Conservation (phyloP, 176 grass and related monocot species). For the Bothriochloa decipiens region DNA sequence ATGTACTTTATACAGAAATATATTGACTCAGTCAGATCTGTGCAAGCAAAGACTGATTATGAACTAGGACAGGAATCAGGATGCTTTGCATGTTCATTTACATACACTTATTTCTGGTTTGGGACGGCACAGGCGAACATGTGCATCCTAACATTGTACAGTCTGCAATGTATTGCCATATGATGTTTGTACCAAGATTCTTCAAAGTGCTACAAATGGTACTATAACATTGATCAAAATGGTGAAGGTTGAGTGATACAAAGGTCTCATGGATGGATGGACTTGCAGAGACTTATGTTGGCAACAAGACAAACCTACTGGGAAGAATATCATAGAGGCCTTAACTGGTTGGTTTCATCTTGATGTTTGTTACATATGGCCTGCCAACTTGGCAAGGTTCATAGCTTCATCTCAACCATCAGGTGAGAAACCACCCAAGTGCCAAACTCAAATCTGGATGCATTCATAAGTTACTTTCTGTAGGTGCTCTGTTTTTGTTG, state of each 20-base stretch:
- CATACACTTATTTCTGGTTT: no score
- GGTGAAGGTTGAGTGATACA: not conserved
- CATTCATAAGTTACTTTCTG: slow-evolving; percentile 29
- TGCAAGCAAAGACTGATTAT: slow-evolving; percentile 20
- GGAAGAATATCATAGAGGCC: slow-evolving; percentile 32
- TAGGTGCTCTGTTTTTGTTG: slow-evolving; percentile 21
- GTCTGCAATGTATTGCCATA: no score
- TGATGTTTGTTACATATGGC: slow-evolving; percentile 22
- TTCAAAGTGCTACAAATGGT: slow-evolving; percentile 15
- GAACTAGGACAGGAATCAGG: not conserved
- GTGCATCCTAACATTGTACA: no score
- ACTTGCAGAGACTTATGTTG: no score
- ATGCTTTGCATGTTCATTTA: slow-evolving; percentile 7
- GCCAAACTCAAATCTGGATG: no score
- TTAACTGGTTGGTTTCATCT: slow-evolving; percentile 40
- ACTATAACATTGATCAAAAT: slow-evolving; percentile 13
- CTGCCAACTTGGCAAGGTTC: no score
- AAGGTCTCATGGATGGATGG: no score
- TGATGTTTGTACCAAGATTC: slow-evolving; percentile 19
- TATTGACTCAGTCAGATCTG: slow-evolving; percentile 13
- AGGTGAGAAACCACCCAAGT: no score
- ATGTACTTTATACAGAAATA: slow-evolving; percentile 30
- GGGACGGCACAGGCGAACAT: no score
- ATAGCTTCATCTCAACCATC: no score
- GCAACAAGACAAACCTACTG: slow-evolving; percentile 11